Percentiles rank a stretch among this genome's conserved stretches.
Conservation (phyloP, 2,329 filamentous ascomycete genomes). For the Diaporthe ilicicola region DNA sequence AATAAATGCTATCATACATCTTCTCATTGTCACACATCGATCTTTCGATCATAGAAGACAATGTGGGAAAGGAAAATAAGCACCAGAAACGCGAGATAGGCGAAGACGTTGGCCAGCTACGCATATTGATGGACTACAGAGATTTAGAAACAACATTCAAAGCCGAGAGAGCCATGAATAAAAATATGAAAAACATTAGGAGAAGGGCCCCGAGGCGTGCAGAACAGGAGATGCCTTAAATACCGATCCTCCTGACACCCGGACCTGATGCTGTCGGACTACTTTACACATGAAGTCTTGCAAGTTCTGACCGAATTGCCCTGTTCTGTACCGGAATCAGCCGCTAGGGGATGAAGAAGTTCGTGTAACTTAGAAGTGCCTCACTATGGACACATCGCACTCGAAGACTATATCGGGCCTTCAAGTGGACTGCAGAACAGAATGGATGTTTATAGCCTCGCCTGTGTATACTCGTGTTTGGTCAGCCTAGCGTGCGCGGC, state of each 20-base stretch:
- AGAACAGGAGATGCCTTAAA: background rate
- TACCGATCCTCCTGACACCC: background rate
- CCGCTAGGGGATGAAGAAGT: background rate
- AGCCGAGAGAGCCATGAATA: too few species aligned
- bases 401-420: background rate
- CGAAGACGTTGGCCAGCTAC: too few species aligned
- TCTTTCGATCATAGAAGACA: too few species aligned
- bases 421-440: too few species aligned
- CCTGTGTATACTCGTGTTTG: background rate
- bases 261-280: background rate
- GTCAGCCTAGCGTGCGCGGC: background rate
- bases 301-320: background rate
- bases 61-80: too few species aligned
- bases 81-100: too few species aligned
- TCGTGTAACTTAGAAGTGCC: fast-evolving
- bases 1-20: too few species aligned
- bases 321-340: too few species aligned
- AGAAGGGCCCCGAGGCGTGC: background rate
- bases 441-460: background rate
- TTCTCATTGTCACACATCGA: too few species aligned
- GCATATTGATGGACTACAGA: too few species aligned
- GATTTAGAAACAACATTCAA: background rate
- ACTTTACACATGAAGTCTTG: background rate
- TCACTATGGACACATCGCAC: background rate
- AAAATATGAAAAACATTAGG: too few species aligned